Evolutionary conservation across 2,329 filamentous ascomycete genomes (phyloP).

Genomic region (Fusarium irregulare): DNA sequence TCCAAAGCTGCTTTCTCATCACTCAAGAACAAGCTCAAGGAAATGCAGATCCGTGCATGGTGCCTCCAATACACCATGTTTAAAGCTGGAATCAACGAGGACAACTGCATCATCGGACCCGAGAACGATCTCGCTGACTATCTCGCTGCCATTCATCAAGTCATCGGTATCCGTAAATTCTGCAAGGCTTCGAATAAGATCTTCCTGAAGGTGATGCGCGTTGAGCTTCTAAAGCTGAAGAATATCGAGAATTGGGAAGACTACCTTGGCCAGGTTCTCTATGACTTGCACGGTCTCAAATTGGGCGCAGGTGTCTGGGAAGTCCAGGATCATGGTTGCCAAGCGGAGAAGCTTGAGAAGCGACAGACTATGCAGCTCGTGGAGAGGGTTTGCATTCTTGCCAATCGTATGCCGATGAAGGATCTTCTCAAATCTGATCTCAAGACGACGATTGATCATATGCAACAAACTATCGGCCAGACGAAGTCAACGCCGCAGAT

Average conservation of each 20-base stretch:
- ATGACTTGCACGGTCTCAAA: constrained; percentile 84
- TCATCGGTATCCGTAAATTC: constrained; percentile 83
- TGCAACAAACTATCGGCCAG: constrained; percentile 86
- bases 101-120: constrained; percentile 70
- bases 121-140: constrained; percentile 82
- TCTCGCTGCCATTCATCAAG: constrained; percentile 83
- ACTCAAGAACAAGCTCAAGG: constrained; percentile 76
- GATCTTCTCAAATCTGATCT: constrained; percentile 92
- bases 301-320: constrained; percentile 75
- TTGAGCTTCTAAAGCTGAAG: constrained; percentile 81
- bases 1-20: constrained; percentile 66
- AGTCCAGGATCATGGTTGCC: constrained; percentile 82
- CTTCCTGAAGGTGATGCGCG: constrained; percentile 88
- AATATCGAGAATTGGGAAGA: constrained; percentile 85
- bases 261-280: constrained; percentile 86
- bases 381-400: constrained; percentile 84
- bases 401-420: constrained; percentile 86
- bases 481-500: constrained; percentile 83
- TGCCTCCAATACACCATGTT: constrained; percentile 85
- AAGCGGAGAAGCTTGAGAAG: constrained; percentile 80
- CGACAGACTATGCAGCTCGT: constrained; percentile 83
- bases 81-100: constrained; percentile 79
- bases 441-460: constrained; percentile 89
- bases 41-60: constrained; percentile 90
- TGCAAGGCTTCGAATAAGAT: constrained; percentile 88